phyloP scores from a whole-genome alignment of 768 basidiomycete species.

The Crassisporium funariophilum region DNA sequence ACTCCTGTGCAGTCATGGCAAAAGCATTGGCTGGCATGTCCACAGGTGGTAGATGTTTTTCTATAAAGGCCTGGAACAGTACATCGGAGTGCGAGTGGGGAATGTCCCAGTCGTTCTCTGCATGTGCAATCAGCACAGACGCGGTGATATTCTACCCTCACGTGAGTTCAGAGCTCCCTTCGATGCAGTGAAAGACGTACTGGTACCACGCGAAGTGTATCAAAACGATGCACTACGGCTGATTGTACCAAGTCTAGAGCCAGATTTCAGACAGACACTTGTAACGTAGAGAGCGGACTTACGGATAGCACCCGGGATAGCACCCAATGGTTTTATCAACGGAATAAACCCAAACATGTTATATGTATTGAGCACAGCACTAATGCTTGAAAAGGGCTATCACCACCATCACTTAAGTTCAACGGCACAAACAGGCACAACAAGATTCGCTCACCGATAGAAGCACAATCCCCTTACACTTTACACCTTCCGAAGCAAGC shows the following conservation, averaged over 20 bases:
- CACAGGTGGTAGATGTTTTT: constrained; percentile 57
- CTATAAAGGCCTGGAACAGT: constrained; percentile 73
- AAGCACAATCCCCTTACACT: constrained; percentile 49
- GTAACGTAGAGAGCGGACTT: constrained; percentile 34
- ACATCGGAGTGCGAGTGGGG: constrained; percentile 71
- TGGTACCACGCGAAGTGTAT: constrained; percentile 63
- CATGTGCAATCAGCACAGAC: constrained; percentile 75
- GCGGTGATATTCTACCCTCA: constrained; percentile 58
- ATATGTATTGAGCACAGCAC: constrained; percentile 69
- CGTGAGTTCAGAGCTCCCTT: too few species aligned
- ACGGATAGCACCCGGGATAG: constrained; percentile 68
- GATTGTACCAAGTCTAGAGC: constrained; percentile 49
- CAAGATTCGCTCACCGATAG: constrained; percentile 38
- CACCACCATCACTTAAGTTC: neutral
- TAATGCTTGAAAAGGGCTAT: constrained; percentile 63
- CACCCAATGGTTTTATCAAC: constrained; percentile 67
- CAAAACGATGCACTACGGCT: constrained; percentile 55
- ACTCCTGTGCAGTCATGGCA: constrained; percentile 37
- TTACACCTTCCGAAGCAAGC: constrained; percentile 45
- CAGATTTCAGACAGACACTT: neutral
- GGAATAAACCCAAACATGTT: constrained; percentile 68
- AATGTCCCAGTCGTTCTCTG: constrained; percentile 79
- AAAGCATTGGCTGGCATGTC: constrained; percentile 30
- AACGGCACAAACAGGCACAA: constrained; percentile 11
- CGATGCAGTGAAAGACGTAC: constrained; percentile 46